Percentiles rank a stretch among this genome's conserved stretches.
Conservation (phyloP, 83 land plant species). For the Picea abies region DNA sequence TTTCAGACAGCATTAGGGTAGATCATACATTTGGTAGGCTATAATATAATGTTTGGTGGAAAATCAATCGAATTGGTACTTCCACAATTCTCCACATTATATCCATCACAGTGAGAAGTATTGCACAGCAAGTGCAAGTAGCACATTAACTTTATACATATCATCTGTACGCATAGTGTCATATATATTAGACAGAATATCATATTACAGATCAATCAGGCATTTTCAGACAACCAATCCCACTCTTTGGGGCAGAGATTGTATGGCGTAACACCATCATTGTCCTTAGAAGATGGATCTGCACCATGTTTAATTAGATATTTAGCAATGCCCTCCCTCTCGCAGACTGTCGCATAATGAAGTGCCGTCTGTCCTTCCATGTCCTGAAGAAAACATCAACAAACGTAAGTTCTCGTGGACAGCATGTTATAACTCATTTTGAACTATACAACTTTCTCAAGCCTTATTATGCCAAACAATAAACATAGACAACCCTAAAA, state of each 20-base stretch:
- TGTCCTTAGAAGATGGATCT: conserved; percentile 32
- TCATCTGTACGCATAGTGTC: neutral
- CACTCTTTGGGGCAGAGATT: conserved; percentile 32
- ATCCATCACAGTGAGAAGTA: neutral
- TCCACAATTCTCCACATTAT: neutral
- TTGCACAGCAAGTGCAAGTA: too few species aligned
- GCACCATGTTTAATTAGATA: conserved; percentile 53
- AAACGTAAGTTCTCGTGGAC: neutral
- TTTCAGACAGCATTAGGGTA: neutral
- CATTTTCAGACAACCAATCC: conserved; percentile 20
- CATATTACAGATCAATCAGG: neutral
- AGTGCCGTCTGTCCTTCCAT: conserved; percentile 72
- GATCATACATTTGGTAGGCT: neutral
- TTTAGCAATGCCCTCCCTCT: conserved; percentile 54
- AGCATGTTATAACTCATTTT: neutral
- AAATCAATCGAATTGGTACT: neutral
- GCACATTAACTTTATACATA: neutral
- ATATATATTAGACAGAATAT: neutral
- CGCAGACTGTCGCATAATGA: conserved; percentile 72
- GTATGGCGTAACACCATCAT: conserved; percentile 45
- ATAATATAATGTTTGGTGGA: neutral
- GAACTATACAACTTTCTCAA: neutral
- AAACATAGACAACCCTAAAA: neutral
- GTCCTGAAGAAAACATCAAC: conserved; percentile 27
- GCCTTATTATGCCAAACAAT: neutral